Evolutionary conservation across 345 rosid species (phyloP).

Genomic region (Rhizophora apiculata): DNA sequence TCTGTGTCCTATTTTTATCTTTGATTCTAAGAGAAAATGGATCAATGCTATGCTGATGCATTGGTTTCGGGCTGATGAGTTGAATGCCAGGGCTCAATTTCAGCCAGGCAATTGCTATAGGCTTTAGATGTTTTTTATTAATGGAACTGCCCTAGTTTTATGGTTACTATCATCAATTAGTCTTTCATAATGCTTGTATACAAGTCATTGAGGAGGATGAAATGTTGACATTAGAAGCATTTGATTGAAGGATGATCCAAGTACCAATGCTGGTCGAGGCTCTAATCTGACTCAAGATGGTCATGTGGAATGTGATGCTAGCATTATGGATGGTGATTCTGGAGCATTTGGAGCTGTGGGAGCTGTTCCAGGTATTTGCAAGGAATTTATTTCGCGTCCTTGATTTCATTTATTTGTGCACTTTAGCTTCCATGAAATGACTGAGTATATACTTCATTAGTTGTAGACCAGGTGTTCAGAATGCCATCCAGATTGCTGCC

Average conservation of each 20-base stretch:
- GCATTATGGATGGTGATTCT: conserved; percentile 86
- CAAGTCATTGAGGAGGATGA: not conserved
- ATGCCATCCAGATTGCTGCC: conserved; percentile 84
- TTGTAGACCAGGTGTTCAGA: conserved; percentile 85
- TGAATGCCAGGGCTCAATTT: conserved; percentile 4
- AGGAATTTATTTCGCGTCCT: not conserved
- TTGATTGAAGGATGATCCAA: conserved; percentile 65
- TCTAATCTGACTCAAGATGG: conserved; percentile 95
- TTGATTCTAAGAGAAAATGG: not conserved
- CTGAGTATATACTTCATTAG: conserved; percentile 31
- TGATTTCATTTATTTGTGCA: not conserved
- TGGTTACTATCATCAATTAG: too few species aligned
- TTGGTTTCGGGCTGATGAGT: not conserved
- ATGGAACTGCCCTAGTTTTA: too few species aligned
- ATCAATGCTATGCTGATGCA: not conserved
- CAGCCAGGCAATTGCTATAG: conserved; percentile 2
- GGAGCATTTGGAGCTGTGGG: conserved; percentile 95
- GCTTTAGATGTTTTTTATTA: too few species aligned
- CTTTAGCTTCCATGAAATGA: conserved; percentile 13
- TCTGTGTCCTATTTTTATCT: not conserved
- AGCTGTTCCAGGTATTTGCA: conserved; percentile 72
- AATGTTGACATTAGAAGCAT: not conserved
- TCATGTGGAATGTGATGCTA: conserved; percentile 86
- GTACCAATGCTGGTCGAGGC: conserved; percentile 93
- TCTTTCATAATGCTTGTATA: not conserved